These are phyloP conservation scores for Pistacia vera DNA, from an alignment of 345 rosid species.

Conservation along the genomic window DNA sequence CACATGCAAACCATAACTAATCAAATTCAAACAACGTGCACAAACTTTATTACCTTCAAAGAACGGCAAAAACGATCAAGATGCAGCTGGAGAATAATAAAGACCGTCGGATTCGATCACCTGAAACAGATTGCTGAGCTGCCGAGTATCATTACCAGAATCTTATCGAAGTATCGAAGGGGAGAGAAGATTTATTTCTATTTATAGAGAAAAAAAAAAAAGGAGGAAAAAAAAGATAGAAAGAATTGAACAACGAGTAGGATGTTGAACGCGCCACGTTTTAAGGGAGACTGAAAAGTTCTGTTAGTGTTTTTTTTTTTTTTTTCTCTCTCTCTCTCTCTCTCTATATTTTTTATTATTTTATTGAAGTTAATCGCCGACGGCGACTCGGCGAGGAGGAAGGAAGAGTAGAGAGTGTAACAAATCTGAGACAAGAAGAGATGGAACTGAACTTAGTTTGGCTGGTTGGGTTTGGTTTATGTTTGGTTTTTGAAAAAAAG, in stretches of 20 bases:
- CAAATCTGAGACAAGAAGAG: not conserved
- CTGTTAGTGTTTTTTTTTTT: not conserved
- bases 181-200: not conserved
- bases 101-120: not conserved
- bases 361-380: not conserved
- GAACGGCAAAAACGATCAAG: not conserved
- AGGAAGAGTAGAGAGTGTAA: not conserved
- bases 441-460: not conserved
- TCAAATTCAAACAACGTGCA: not conserved
- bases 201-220: not conserved
- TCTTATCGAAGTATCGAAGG: not conserved
- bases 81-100: not conserved
- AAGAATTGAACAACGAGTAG: slow-evolving; percentile 6
- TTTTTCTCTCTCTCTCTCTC: not conserved
- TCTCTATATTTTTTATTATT: not conserved
- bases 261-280: slow-evolving; percentile 31
- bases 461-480: too few relatives aligned
- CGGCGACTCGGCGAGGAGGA: slow-evolving; percentile 5
- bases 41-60: not conserved
- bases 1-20: not conserved
- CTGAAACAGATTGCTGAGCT: not conserved
- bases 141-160: not conserved
- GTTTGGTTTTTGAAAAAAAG: too few relatives aligned
- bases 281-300: not conserved
- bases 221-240: not conserved